These are phyloP conservation scores for Clavispora asparagi DNA, from an alignment of 805 yeast species.

Conservation along the genomic window DNA sequence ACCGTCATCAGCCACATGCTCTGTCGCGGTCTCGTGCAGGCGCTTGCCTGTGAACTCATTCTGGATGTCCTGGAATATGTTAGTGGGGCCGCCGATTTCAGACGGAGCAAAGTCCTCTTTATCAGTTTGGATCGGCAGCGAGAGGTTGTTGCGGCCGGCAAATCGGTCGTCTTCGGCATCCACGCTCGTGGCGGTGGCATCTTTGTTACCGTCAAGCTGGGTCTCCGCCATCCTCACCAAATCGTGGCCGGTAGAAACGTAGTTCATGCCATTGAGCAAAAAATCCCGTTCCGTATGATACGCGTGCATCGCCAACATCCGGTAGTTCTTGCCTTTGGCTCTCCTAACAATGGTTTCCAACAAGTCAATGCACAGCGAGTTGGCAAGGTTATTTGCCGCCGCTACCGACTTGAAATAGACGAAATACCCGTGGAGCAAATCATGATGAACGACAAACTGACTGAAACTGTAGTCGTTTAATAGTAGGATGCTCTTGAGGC, in stretches of 20 bases:
- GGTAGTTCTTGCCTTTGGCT: constrained; percentile 22
- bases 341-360: constrained; percentile 39
- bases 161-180: constrained; percentile 13
- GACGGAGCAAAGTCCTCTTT: constrained; percentile 13
- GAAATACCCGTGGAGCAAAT: constrained; percentile 47
- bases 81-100: constrained; percentile 4
- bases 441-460: constrained; percentile 50
- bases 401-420: constrained; percentile 44
- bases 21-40: neutral
- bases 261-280: constrained; percentile 19
- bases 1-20: neutral
- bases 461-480: constrained; percentile 61
- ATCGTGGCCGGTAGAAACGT: constrained; percentile 23
- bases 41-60: constrained; percentile 4
- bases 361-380: constrained; percentile 72
- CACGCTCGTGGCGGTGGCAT: constrained; percentile 13
- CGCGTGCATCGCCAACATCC: constrained; percentile 25
- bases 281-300: constrained; percentile 25
- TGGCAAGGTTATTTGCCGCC: constrained; percentile 55
- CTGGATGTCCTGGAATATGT: constrained; percentile 18
- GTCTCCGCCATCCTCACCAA: constrained; percentile 11
- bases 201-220: constrained; percentile 5
- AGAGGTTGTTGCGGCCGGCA: constrained; percentile 12
- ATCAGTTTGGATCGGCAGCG: constrained; percentile 21
- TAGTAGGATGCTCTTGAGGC: constrained; percentile 57